Percentiles rank a stretch among this genome's conserved stretches.
phyloP scores from a whole-genome alignment of 2,329 filamentous ascomycete species.

The Nannizzia gypsea region DNA sequence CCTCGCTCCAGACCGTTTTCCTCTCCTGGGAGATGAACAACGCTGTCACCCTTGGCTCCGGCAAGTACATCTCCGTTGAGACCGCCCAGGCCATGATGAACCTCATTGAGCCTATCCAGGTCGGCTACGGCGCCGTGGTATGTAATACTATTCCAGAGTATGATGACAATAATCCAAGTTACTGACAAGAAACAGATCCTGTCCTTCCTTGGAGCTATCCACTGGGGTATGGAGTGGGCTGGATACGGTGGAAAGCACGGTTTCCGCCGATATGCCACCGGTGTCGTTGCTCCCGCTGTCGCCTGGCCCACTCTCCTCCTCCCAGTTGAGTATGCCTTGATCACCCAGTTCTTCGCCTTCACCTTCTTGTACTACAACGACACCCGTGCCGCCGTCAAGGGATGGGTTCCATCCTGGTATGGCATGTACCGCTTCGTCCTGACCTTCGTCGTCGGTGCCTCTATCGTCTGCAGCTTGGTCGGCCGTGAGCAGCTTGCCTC shows the following conservation, averaged over 20 bases:
- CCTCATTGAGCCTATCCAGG: slow-evolving; percentile 71
- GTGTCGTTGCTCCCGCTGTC: slow-evolving; percentile 63
- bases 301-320: slow-evolving; percentile 86
- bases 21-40: slow-evolving; percentile 74
- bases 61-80: slow-evolving; percentile 55
- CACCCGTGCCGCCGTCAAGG: slow-evolving; percentile 55
- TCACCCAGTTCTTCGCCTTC: slow-evolving; percentile 75
- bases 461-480: slow-evolving; percentile 69
- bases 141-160: slow-evolving; percentile 24
- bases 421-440: slow-evolving; percentile 80
- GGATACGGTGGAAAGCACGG: slow-evolving; percentile 55
- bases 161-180: background rate
- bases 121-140: slow-evolving; percentile 80
- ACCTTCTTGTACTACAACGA: slow-evolving; percentile 78
- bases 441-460: slow-evolving; percentile 74
- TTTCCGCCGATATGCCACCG: slow-evolving; percentile 71
- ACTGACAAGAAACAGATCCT: slow-evolving; percentile 50
- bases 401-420: slow-evolving; percentile 81
- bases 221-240: slow-evolving; percentile 85
- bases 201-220: slow-evolving; percentile 84
- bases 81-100: slow-evolving; percentile 61
- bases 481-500: slow-evolving; percentile 63
- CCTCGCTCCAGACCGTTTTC: slow-evolving; percentile 69
- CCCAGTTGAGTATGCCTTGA: slow-evolving; percentile 73
- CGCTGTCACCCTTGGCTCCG: slow-evolving; percentile 47